Percentiles rank a stretch among this genome's conserved stretches.
Evolutionary conservation across 1,284 basidiomycete species (phyloP).

Genomic region (Schizophyllum amplum): DNA sequence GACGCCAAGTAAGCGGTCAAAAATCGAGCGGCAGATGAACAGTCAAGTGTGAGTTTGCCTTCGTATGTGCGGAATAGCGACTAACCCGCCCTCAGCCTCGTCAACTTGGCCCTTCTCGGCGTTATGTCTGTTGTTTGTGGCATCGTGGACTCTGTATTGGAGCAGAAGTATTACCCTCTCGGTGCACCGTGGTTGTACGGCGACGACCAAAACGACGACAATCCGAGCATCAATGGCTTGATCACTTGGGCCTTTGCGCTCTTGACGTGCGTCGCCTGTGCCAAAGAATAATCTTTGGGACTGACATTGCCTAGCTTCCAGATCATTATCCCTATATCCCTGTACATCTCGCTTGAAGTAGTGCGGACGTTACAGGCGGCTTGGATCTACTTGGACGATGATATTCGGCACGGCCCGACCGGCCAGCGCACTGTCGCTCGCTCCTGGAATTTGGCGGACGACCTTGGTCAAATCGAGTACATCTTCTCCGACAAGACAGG

Average conservation of each 20-base stretch:
- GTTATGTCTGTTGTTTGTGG: slow-evolving; percentile 81
- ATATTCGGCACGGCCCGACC: slow-evolving; percentile 80
- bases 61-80: slow-evolving; percentile 3
- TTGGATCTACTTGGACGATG: slow-evolving; percentile 90
- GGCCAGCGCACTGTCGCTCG: slow-evolving; percentile 76
- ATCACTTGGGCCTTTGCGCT: slow-evolving; percentile 88
- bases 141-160: slow-evolving; percentile 77
- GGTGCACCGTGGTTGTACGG: slow-evolving; percentile 79
- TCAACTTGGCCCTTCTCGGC: slow-evolving; percentile 79
- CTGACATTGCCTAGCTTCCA: slow-evolving; percentile 47
- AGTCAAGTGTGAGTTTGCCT: slow-evolving; percentile 74
- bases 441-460: slow-evolving; percentile 96
- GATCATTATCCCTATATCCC: slow-evolving; percentile 93
- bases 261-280: slow-evolving; percentile 84
- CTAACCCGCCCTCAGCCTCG: slow-evolving; percentile 40
- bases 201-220: slow-evolving; percentile 66
- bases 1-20: slow-evolving; percentile 89
- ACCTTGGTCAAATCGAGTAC: slow-evolving; percentile 92
- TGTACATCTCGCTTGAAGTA: slow-evolving; percentile 94
- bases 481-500: slow-evolving; percentile 98
- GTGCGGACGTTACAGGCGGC: slow-evolving; percentile 82
- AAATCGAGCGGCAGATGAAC: slow-evolving; percentile 94
- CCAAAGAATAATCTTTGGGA: no score
- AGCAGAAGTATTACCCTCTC: slow-evolving; percentile 61
- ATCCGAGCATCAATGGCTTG: slow-evolving; percentile 87